These are phyloP conservation scores for Cyberlindnera amylophila DNA, from an alignment of 805 yeast genomes.

Conservation along the genomic window DNA sequence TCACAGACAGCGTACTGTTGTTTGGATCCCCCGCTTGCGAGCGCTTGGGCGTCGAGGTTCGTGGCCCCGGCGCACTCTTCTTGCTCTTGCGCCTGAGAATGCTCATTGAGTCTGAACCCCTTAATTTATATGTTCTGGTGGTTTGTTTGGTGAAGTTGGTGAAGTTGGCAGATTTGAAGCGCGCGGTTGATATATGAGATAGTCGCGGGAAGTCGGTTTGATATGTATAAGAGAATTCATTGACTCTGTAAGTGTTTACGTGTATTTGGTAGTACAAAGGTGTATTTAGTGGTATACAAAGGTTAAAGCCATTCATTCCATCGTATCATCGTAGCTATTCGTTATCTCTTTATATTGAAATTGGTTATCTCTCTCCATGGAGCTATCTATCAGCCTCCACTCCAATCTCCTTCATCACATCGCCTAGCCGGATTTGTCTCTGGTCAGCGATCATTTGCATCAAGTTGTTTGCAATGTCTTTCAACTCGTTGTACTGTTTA, in stretches of 20 bases:
- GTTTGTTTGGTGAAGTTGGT: too few species aligned
- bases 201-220: too few species aligned
- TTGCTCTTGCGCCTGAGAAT: conserved; percentile 1
- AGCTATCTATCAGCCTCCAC: conserved; percentile 17
- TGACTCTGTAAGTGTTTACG: too few species aligned
- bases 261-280: too few species aligned
- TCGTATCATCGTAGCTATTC: too few species aligned
- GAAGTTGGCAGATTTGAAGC: background rate
- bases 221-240: too few species aligned
- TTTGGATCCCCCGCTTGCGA: background rate
- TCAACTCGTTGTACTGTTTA: conserved; percentile 58
- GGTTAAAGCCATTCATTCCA: too few species aligned
- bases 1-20: background rate
- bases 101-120: background rate
- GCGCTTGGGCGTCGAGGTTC: conserved; percentile 2
- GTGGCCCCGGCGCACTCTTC: background rate
- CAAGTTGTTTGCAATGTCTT: conserved; percentile 56
- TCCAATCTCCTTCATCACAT: conserved; percentile 52
- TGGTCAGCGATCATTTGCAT: conserved; percentile 61
- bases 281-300: too few species aligned
- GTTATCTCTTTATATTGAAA: too few species aligned
- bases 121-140: too few species aligned
- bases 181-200: too few species aligned
- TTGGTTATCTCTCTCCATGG: background rate
- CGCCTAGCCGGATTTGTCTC: conserved; percentile 41